Evolutionary conservation across 306 rosid species (phyloP).

Genomic region (Mimosa pudica): DNA sequence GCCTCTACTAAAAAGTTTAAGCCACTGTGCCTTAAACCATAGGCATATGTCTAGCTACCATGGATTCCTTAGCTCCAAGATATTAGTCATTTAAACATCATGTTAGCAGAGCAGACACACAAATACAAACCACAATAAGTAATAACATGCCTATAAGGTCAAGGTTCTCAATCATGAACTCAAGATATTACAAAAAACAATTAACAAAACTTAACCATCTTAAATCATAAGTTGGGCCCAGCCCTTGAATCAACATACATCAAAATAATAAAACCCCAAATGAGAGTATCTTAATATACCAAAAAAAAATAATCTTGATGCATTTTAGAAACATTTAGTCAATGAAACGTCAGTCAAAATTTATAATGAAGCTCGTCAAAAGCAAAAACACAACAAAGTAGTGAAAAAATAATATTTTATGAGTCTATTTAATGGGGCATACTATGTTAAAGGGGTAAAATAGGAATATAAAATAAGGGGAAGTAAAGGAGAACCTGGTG

Average conservation of each 20-base stretch:
- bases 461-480: too few relatives aligned
- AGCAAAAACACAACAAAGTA: neutral
- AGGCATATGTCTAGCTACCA: neutral
- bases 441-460: too few relatives aligned
- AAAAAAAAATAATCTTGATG: neutral
- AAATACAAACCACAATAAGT: neutral
- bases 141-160: neutral
- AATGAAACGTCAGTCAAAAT: neutral
- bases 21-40: neutral
- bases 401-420: too few relatives aligned
- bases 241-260: neutral
- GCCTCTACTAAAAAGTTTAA: neutral
- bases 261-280: neutral
- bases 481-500: conserved; percentile 63
- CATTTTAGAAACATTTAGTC: neutral
- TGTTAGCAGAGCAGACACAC: neutral
- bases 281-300: neutral
- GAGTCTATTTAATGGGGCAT: too few relatives aligned
- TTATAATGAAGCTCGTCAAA: neutral
- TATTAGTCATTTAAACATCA: neutral
- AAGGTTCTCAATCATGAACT: neutral
- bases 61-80: neutral
- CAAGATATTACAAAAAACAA: neutral
- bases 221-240: neutral
- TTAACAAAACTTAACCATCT: neutral